These are phyloP conservation scores for Colletotrichum sojae DNA, from an alignment of 2,329 filamentous ascomycete species.

Conservation along the genomic window DNA sequence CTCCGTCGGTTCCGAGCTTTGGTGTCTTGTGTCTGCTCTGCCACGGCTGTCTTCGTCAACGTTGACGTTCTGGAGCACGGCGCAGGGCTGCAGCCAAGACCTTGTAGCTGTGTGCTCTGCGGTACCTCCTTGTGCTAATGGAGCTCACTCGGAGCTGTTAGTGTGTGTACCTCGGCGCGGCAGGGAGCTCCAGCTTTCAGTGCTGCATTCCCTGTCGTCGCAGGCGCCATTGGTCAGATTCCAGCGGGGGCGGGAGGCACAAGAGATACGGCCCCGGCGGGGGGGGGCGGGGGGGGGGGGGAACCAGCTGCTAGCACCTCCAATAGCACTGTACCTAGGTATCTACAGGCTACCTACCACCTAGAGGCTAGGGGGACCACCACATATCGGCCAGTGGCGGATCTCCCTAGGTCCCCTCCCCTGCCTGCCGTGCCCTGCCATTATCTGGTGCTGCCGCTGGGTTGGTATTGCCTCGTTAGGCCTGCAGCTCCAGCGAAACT, in stretches of 20 bases:
- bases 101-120: neutral
- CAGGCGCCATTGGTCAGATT: neutral
- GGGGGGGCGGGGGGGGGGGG: too few species aligned
- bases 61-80: constrained; percentile 14
- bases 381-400: constrained; percentile 31
- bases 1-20: constrained; percentile 9
- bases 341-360: neutral
- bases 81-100: constrained; percentile 23
- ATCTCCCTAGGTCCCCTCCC: constrained; percentile 19
- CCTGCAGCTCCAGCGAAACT: constrained; percentile 14
- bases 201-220: constrained; percentile 9
- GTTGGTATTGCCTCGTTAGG: constrained; percentile 1
- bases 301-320: too few species aligned
- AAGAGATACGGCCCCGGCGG: too few species aligned
- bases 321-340: neutral
- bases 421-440: too few species aligned
- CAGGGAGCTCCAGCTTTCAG: constrained; percentile 25
- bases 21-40: neutral
- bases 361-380: neutral
- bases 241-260: neutral
- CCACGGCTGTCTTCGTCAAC: constrained; percentile 2
- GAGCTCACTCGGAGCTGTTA: too few species aligned
- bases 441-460: too few species aligned
- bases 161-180: neutral
- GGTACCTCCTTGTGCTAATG: neutral